phyloP scores from a whole-genome alignment of 257 asterid species.

The Solanum arcanum region DNA sequence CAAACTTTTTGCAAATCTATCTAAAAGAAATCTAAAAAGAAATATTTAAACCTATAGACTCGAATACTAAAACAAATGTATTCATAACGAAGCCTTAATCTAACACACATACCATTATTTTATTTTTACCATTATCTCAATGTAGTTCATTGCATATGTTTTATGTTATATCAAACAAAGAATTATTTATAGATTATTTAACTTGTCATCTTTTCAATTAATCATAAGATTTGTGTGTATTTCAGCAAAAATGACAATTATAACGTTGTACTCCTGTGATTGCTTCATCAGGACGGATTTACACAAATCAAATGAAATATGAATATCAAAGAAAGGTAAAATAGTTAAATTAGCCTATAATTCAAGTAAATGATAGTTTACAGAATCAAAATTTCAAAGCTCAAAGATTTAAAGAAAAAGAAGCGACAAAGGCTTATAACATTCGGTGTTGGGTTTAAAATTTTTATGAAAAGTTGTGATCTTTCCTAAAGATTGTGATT shows the following conservation, averaged over 20 bases:
- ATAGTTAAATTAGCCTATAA: background rate
- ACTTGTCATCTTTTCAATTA: background rate
- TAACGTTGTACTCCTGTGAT: background rate
- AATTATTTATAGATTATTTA: background rate
- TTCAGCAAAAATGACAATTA: background rate
- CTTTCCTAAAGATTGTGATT: too few species aligned
- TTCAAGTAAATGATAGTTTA: background rate
- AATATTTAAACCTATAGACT: too few species aligned
- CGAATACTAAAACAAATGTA: background rate
- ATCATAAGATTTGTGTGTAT: background rate
- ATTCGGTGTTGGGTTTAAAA: too few species aligned
- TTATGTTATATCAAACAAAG: background rate
- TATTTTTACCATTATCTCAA: background rate
- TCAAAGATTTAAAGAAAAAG: background rate
- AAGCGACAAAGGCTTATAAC: background rate
- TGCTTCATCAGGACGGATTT: background rate
- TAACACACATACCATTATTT: background rate
- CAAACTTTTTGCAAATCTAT: background rate
- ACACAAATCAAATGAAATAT: background rate
- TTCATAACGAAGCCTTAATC: background rate
- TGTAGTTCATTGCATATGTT: background rate
- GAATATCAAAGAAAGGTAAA: background rate
- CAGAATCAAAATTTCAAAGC: background rate
- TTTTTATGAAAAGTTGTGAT: too few species aligned
- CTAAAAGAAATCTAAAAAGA: too few species aligned